Evolutionary conservation across 2,329 filamentous ascomycete species (phyloP).

Genomic region (Penicillium sp.): DNA sequence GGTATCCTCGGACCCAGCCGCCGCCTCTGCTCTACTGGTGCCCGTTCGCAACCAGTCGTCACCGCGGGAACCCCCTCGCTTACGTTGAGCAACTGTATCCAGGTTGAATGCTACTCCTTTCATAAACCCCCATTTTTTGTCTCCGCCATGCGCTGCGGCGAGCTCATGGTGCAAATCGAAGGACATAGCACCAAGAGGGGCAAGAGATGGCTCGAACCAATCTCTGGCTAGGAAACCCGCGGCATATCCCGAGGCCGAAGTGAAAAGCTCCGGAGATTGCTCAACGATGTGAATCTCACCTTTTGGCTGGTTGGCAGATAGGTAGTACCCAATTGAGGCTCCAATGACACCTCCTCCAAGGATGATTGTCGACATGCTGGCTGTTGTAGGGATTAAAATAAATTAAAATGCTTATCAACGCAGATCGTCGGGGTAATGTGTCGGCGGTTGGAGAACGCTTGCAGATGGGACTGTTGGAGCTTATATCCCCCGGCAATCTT

Average conservation of each 20-base stretch:
- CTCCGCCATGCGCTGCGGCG: slow-evolving; percentile 52
- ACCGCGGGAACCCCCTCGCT: slow-evolving; percentile 38
- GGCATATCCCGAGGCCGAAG: slow-evolving; percentile 64
- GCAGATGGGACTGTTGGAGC: background rate
- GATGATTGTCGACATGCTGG: slow-evolving; percentile 51
- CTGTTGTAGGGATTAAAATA: background rate
- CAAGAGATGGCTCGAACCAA: slow-evolving; percentile 56
- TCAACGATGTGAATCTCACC: slow-evolving; percentile 51
- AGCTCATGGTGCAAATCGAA: slow-evolving; percentile 61
- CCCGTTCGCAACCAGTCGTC: slow-evolving; percentile 61
- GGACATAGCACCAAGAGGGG: slow-evolving; percentile 56
- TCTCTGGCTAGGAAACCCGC: slow-evolving; percentile 66
- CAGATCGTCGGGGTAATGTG: background rate
- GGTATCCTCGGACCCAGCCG: slow-evolving; percentile 32
- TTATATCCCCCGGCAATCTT: background rate
- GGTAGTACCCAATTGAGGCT: slow-evolving; percentile 62
- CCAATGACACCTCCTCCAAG: slow-evolving; percentile 64
- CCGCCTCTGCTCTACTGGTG: slow-evolving; percentile 52
- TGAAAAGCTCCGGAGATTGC: slow-evolving; percentile 54
- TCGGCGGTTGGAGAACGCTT: background rate
- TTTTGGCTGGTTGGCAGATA: slow-evolving; percentile 40
- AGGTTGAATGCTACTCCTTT: slow-evolving; percentile 53
- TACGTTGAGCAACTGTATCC: slow-evolving; percentile 32
- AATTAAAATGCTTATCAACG: background rate
- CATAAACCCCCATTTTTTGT: slow-evolving; percentile 51